Evolutionary conservation across 148 eudicot genomes (phyloP).

Genomic region (Dysphania ambrosioides): DNA sequence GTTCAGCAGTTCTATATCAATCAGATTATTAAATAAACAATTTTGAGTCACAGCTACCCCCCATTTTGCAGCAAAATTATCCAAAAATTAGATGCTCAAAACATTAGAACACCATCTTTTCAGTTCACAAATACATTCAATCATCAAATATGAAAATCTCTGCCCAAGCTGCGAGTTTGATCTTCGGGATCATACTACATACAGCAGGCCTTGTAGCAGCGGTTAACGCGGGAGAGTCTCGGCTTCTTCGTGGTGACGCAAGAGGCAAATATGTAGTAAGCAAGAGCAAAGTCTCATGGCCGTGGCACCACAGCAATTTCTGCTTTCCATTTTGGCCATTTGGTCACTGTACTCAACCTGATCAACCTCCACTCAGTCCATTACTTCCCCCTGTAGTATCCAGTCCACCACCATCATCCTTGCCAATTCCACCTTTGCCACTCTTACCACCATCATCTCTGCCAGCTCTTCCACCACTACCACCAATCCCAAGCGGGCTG

Average conservation of each 20-base stretch:
- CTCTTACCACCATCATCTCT: background rate
- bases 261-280: background rate
- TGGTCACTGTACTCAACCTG: background rate
- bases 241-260: background rate
- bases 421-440: slow-evolving; percentile 10
- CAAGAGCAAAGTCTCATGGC: slow-evolving; percentile 14
- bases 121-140: background rate
- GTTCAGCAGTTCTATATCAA: too few relatives aligned
- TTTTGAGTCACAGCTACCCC: background rate
- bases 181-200: slow-evolving; percentile 20
- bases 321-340: slow-evolving; percentile 31
- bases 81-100: background rate
- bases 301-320: slow-evolving; percentile 4
- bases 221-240: background rate
- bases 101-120: background rate
- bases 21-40: background rate
- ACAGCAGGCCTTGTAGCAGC: background rate
- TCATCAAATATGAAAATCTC: background rate
- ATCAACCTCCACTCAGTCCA: background rate
- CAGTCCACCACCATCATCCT: background rate
- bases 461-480: slow-evolving; percentile 6
- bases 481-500: slow-evolving; percentile 18
- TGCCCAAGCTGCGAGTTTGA: background rate
- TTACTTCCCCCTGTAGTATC: background rate
- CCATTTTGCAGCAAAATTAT: background rate